Conservation (phyloP, 768 basidiomycete genomes). For the Lactarius hatsudake region DNA sequence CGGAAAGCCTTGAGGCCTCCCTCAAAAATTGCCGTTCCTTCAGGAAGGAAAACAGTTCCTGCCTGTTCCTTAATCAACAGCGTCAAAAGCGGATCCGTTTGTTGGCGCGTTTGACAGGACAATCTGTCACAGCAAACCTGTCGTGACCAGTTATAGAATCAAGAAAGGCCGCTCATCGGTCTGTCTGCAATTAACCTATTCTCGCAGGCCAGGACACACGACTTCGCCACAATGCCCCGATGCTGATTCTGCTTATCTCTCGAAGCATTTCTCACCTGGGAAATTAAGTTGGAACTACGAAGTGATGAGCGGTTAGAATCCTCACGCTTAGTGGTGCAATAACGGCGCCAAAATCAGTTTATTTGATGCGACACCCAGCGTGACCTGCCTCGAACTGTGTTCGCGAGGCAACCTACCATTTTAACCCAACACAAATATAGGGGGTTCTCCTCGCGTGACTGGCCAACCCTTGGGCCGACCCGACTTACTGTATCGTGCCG, state of each 20-base stretch:
- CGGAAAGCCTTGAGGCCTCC: neutral
- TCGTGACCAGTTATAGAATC: neutral
- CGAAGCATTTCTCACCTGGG: conserved; percentile 3
- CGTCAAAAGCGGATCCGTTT: conserved; percentile 7
- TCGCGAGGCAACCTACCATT: conserved; percentile 1
- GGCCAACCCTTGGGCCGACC: neutral
- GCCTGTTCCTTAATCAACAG: conserved; percentile 22
- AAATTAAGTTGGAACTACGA: conserved; percentile 24
- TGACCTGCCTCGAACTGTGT: conserved; percentile 13
- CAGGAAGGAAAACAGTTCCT: conserved; percentile 12
- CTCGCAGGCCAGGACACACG: conserved; percentile 3
- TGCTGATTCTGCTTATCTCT: conserved; percentile 12
- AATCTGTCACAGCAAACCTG: conserved; percentile 18
- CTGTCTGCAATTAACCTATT: neutral
- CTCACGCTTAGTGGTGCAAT: conserved; percentile 6
- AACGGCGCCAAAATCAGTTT: conserved; percentile 5
- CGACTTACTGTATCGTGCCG: neutral
- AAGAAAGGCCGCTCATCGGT: conserved; percentile 7
- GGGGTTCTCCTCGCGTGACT: conserved; percentile 2
- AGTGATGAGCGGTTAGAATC: conserved; percentile 13
- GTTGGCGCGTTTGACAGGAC: conserved; percentile 19
- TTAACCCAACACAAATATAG: neutral
- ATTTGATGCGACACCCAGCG: conserved; percentile 17
- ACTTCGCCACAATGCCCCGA: conserved; percentile 23
- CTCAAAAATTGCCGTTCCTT: conserved; percentile 1